phyloP scores from a whole-genome alignment of 2,329 filamentous ascomycete genomes.

The Paecilomyces dactylethromorphus region DNA sequence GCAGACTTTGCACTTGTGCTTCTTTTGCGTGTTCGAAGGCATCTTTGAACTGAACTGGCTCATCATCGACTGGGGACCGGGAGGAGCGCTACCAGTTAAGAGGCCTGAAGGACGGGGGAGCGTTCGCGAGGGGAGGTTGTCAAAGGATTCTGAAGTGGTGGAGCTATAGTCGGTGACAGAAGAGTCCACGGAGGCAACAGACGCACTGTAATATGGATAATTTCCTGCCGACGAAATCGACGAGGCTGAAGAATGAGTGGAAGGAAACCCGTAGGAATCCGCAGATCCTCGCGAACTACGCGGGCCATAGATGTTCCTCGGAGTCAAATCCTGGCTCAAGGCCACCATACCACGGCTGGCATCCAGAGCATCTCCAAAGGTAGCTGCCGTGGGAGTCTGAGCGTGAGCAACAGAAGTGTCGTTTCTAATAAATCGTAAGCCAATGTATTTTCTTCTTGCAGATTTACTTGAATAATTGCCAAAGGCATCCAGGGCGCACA shows the following conservation, averaged over 20 bases:
- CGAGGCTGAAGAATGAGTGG: conserved; percentile 83
- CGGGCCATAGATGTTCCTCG: conserved; percentile 78
- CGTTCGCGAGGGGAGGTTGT: conserved; percentile 72
- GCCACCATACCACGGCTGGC: conserved; percentile 91
- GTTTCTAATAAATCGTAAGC: conserved; percentile 17
- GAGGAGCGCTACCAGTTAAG: conserved; percentile 58
- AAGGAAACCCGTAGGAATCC: conserved; percentile 88
- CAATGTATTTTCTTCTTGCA: not conserved
- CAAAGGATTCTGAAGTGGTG: conserved; percentile 74
- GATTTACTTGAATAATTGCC: not conserved
- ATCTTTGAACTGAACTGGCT: conserved; percentile 96
- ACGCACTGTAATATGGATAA: conserved; percentile 81
- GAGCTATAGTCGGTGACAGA: conserved; percentile 92
- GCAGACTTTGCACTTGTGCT: conserved; percentile 99
- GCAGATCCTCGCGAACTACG: conserved; percentile 62
- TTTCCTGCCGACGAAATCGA: conserved; percentile 80
- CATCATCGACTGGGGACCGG: conserved; percentile 96
- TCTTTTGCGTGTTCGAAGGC: conserved; percentile 93
- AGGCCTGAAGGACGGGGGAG: conserved; percentile 70
- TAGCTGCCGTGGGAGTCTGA: conserved; percentile 53
- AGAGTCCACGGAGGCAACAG: conserved; percentile 61
- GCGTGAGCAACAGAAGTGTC: conserved; percentile 29
- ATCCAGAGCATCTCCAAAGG: conserved; percentile 83
- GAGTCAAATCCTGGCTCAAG: conserved; percentile 86
- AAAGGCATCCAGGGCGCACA: not conserved